Conservation (phyloP, 257 asterid genomes). For the Petunia axillaris region DNA sequence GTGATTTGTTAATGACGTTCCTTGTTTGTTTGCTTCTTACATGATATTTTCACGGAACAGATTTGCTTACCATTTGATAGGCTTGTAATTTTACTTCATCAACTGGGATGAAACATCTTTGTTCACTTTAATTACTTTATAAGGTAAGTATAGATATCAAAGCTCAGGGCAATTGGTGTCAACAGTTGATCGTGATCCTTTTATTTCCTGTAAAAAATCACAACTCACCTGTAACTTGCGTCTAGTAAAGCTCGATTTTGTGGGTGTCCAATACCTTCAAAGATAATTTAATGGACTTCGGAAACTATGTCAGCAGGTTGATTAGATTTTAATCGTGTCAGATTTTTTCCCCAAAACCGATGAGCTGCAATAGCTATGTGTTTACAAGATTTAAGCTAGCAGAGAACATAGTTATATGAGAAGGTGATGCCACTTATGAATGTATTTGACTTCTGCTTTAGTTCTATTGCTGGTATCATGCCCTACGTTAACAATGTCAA, state of each 20-base stretch:
- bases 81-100: not conserved
- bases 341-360: not conserved
- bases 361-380: not conserved
- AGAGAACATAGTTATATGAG: not conserved
- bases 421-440: not conserved
- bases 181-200: conserved; percentile 17
- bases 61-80: not conserved
- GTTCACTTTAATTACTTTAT: not conserved
- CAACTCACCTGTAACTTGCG: not conserved
- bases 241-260: not conserved
- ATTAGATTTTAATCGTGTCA: not conserved
- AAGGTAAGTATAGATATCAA: not conserved
- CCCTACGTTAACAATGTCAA: not conserved
- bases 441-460: not conserved
- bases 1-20: conserved; percentile 5
- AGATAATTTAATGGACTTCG: not conserved
- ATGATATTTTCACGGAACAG: not conserved
- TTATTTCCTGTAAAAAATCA: not conserved
- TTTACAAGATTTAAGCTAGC: not conserved
- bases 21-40: not conserved
- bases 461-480: not conserved
- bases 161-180: conserved; percentile 6
- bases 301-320: not conserved
- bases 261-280: not conserved
- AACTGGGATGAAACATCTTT: conserved; percentile 13